Conservation (phyloP, 1,139 yeast species). For the Wickerhamomyces sp. region DNA sequence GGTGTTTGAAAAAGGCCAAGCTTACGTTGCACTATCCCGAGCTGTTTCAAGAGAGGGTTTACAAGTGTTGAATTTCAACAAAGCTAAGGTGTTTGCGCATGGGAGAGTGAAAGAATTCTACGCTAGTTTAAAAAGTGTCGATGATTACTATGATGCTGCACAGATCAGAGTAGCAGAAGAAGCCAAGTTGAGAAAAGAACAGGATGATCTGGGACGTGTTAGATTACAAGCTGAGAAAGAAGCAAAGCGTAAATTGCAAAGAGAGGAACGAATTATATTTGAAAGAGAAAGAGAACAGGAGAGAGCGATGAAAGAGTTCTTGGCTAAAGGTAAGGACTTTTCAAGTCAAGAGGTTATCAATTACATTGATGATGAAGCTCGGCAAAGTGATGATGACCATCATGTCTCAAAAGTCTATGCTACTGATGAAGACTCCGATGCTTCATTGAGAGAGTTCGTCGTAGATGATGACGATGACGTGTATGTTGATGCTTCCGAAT, state of each 20-base stretch:
- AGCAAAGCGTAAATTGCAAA: too few relatives aligned
- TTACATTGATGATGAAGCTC: too few relatives aligned
- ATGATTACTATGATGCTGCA: conserved; percentile 13
- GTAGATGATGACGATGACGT: conserved; percentile 4
- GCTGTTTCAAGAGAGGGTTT: conserved; percentile 77
- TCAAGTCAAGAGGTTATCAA: too few relatives aligned
- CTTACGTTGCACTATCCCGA: conserved; percentile 87
- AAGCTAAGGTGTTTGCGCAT: conserved; percentile 54
- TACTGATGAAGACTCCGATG: too few relatives aligned
- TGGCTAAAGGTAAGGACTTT: conserved; percentile 21
- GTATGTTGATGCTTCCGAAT: conserved; percentile 3
- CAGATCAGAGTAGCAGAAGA: too few relatives aligned
- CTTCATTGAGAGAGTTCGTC: too few relatives aligned
- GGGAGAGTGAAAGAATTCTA: conserved; percentile 61
- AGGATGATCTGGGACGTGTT: too few relatives aligned
- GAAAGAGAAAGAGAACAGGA: background rate
- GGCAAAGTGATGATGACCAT: too few relatives aligned
- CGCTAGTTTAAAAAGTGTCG: conserved; percentile 29
- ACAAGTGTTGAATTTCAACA: conserved; percentile 68
- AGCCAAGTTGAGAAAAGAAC: too few relatives aligned
- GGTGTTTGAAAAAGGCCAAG: conserved; percentile 91
- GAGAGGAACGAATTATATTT: too few relatives aligned
- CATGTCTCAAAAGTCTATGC: too few relatives aligned
- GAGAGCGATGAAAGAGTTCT: background rate
- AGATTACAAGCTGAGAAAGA: too few relatives aligned